Base-by-base conservation (phyloP, 2,329 filamentous ascomycete genomes). In the Phymatotrichopsis omnivora region DNA sequence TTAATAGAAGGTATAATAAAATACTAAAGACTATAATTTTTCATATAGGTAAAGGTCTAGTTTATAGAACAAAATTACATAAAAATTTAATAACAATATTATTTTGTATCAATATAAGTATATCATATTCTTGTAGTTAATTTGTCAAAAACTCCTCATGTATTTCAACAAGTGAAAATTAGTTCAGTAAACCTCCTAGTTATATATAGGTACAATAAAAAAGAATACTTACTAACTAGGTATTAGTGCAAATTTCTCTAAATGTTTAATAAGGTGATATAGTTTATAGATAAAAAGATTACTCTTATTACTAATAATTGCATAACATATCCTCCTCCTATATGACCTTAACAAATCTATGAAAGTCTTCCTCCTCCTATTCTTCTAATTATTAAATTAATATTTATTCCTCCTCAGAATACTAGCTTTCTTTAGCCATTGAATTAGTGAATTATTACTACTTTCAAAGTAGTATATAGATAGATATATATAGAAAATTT, bases 191-290 rank as follows among this genome's bases (percentile, higher is more conserved):
- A 56, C 17, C 41, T 58, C 11, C 46, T 34, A 5, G 47, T 48
- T 25, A 19, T 49, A 20, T 59, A 56, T 54, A 42, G 47, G 7
- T 41, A 47, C 34, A 55, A 57, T 41, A 39, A 36, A n/a, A 51
- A 56, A 25, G 52, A 47, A 12, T 58, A 49, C 51, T 39, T 57
- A 42, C 42, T 36, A 19, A 37, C 25, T 1, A 4, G 5, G 2
- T 16, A 23, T 22, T 42, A 30, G 39, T 42, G 34, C 34, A n/a
- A 42, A 34, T 42, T 20, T 16, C 11, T 42, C 4, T 3, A n/a
- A 23, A 7, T 23, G n/a, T 22, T 36, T 7, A 34, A 42, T 34
- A 11, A 35, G 5, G 3, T 33, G 4, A 42, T 42, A 19, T 12
- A 19, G 23, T 22, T 20, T 5, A 12, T 12, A 23, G 19, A 22